Evolutionary conservation across 208 protist genomes (phyloP), one percentile per base, ranked within the genome.

Genomic region (Wallacemonas rigidus): DNA sequence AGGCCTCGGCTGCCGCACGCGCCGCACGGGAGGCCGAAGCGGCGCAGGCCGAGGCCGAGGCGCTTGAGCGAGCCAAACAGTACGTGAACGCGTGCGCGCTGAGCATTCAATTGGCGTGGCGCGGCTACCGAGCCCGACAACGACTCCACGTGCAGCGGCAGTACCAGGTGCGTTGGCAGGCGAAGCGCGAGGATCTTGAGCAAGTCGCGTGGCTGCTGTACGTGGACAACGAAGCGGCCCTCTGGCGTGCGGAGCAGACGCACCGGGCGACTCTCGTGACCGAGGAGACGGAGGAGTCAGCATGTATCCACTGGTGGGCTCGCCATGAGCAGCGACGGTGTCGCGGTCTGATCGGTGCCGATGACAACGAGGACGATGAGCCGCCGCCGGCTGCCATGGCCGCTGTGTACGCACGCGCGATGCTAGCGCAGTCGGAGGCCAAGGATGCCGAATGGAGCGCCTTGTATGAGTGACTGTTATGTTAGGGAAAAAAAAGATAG

Each of bases 61-160:
- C 77, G 48, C 72, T 75, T 1, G 74, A 44, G 9, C 48, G 26
- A 2, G 73, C 76, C 12, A 75, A 69, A 2, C 47, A 3, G 12
- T 81, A 71, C 26, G 68, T 86, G 0, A 12, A 58, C 26, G 2
- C 48, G 2, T 76, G 72, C 69, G 71, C 71, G 12, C 36, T 76
- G 43, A 43, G 56, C 9, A 68, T 93, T 55, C 88, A 93, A 69
- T 17, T 61, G 4, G 53, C 74, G 26, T 88, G 87, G 86, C 85
- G 88, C 0, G 45, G 57, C 2, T 76, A 64, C 6, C 39, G 56
- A 0, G 82, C 88, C 15, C 76, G 81, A 1, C 47, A 61, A 4
- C 67, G 72, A 17, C 78, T 76, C 3, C 62, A 54, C 2, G 12
- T 39, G 5, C 83, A 70, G 56, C 48, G 57, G 8, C 72, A 51